Percentiles rank a stretch among this genome's conserved stretches.
phyloP scores from a whole-genome alignment of 192 early-diverging fungal genomes.

The Coemansia sp. region DNA sequence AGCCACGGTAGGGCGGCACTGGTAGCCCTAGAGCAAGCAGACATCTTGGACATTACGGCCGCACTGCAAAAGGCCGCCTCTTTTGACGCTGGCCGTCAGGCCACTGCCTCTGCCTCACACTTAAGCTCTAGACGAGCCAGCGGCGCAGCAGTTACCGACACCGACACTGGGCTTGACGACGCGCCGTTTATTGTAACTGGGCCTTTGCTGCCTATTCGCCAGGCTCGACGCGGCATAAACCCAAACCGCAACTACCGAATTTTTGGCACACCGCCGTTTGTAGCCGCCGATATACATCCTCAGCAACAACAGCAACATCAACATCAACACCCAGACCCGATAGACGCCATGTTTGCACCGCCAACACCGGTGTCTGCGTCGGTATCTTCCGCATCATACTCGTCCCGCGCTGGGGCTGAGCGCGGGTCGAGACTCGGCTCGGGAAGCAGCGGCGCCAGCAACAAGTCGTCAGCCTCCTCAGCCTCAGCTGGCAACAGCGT shows the following conservation, averaged over 20 bases:
- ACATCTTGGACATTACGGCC: not conserved
- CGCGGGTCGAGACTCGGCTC: conserved; percentile 17
- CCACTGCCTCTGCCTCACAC: not conserved
- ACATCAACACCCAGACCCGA: conserved; percentile 15
- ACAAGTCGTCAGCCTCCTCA: conserved; percentile 25
- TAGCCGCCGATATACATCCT: conserved; percentile 17
- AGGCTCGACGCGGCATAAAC: conserved; percentile 35
- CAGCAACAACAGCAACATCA: conserved; percentile 10
- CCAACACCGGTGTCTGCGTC: conserved; percentile 52
- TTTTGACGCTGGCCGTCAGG: conserved; percentile 16
- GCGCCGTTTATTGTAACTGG: conserved; percentile 43
- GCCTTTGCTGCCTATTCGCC: conserved; percentile 52
- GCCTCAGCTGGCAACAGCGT: conserved; percentile 3
- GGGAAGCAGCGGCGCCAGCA: conserved; percentile 35
- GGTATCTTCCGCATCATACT: conserved; percentile 38
- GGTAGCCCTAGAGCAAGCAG: conserved; percentile 14
- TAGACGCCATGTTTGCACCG: conserved; percentile 26
- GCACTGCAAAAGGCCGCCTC: conserved; percentile 20
- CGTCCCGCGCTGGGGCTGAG: conserved; percentile 23
- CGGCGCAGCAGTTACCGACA: not conserved
- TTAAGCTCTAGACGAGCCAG: not conserved
- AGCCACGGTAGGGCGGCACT: conserved; percentile 1
- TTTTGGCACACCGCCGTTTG: conserved; percentile 31
- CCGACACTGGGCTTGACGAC: conserved; percentile 28
- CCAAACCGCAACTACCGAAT: conserved; percentile 51